These are phyloP conservation scores for Epichloe uncinata DNA, from an alignment of 2,329 filamentous ascomycete species.

Conservation along the genomic window DNA sequence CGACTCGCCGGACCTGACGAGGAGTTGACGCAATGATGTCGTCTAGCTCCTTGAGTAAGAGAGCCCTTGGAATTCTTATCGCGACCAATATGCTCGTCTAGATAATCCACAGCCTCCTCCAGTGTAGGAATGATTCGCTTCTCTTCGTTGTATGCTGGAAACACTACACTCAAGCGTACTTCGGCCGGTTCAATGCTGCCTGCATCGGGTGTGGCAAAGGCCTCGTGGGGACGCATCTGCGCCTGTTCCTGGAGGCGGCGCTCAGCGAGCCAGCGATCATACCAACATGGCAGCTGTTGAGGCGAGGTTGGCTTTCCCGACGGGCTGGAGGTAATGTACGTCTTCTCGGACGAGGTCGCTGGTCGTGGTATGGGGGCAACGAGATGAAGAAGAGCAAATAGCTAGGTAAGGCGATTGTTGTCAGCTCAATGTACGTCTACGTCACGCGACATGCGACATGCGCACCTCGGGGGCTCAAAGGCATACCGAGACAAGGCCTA, in stretches of 20 bases:
- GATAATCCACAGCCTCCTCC: conserved; percentile 77
- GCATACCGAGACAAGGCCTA: too few species aligned
- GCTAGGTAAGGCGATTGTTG: conserved; percentile 12
- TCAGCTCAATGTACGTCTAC: conserved; percentile 4
- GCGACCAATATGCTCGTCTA: conserved; percentile 63
- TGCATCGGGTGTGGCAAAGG: conserved; percentile 30
- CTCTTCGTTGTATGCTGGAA: conserved; percentile 93
- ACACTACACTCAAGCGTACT: conserved; percentile 79
- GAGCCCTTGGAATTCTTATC: conserved; percentile 13
- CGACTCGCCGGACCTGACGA: neutral
- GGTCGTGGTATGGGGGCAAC: conserved; percentile 71
- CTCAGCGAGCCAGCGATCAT: conserved; percentile 58
- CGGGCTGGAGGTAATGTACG: conserved; percentile 62
- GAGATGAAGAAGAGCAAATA: conserved; percentile 56
- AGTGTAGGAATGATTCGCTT: conserved; percentile 71
- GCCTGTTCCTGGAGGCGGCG: conserved; percentile 36
- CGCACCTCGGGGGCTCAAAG: too few species aligned
- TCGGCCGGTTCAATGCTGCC: conserved; percentile 59
- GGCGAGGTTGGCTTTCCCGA: conserved; percentile 27
- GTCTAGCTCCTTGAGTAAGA: conserved; percentile 16
- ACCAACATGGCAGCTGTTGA: conserved; percentile 68
- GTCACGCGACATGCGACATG: too few species aligned
- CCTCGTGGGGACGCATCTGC: conserved; percentile 21
- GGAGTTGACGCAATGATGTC: conserved; percentile 18
- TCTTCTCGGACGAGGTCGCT: conserved; percentile 66